phyloP scores from a whole-genome alignment of 2,329 filamentous ascomycete species.

The Tolypocladium nubicola region DNA sequence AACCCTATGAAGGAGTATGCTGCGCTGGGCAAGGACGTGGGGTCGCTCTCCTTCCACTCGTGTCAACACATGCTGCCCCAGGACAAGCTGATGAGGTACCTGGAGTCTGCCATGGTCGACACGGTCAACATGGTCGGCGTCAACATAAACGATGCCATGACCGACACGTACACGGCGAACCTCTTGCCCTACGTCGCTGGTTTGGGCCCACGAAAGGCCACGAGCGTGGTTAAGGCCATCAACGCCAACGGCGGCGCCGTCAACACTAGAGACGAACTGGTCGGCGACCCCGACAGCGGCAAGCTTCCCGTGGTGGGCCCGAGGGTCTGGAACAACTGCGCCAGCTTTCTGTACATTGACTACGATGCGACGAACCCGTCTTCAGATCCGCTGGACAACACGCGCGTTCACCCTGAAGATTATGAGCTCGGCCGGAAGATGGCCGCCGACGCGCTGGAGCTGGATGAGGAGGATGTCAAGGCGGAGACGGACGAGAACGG shows the following conservation, averaged over 20 bases:
- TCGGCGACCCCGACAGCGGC: constrained; percentile 75
- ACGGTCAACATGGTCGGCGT: constrained; percentile 97
- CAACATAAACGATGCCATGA: constrained; percentile 85
- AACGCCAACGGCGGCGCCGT: constrained; percentile 84
- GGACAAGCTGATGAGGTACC: constrained; percentile 73
- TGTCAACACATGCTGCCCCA: constrained; percentile 82
- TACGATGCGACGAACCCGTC: constrained; percentile 74
- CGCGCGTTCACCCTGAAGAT: constrained; percentile 93
- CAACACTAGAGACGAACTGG: constrained; percentile 72
- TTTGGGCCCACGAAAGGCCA: constrained; percentile 84
- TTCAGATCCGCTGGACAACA: constrained; percentile 91
- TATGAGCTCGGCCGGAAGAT: constrained; percentile 98
- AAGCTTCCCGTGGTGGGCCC: constrained; percentile 73
- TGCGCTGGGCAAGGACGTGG: constrained; percentile 76
- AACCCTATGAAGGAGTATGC: constrained; percentile 96
- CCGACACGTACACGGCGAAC: constrained; percentile 72
- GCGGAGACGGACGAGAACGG: constrained; percentile 87
- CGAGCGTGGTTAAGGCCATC: constrained; percentile 63
- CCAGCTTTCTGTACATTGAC: constrained; percentile 85
- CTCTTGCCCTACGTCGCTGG: constrained; percentile 86
- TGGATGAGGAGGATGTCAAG: constrained; percentile 97
- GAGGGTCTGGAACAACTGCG: constrained; percentile 92
- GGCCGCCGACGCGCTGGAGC: constrained; percentile 89
- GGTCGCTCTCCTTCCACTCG: constrained; percentile 78
- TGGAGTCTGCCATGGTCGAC: constrained; percentile 96